Conservation (phyloP, 108 stramenopile species). For the Mediolabrus comicus region DNA sequence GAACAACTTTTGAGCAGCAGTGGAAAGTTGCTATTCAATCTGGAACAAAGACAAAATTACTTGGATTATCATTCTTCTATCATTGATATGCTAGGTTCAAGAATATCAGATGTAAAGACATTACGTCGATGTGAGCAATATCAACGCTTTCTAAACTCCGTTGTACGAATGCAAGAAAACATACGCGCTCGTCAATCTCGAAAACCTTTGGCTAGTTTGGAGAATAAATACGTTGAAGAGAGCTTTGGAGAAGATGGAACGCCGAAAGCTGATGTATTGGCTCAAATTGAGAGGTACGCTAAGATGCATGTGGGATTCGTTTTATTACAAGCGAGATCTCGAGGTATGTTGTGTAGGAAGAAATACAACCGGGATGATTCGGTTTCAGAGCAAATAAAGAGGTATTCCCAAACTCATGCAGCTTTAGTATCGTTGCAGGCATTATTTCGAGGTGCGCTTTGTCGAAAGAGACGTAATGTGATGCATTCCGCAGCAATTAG, state of each 20-base stretch:
- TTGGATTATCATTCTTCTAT: slow-evolving; percentile 16
- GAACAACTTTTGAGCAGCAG: neutral
- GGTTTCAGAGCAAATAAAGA: neutral
- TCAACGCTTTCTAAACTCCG: neutral
- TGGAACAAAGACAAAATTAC: slow-evolving; percentile 18
- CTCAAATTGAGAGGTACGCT: slow-evolving; percentile 9
- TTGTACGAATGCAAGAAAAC: slow-evolving; percentile 3
- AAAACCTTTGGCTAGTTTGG: neutral
- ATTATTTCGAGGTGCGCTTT: slow-evolving; percentile 10
- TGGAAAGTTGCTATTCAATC: neutral
- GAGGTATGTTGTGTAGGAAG: slow-evolving; percentile 11
- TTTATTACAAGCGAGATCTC: slow-evolving; percentile 7
- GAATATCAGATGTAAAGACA: slow-evolving; percentile 1
- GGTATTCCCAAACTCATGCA: slow-evolving; percentile 1
- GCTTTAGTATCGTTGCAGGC: slow-evolving; percentile 16
- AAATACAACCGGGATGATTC: neutral
- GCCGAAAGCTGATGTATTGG: neutral
- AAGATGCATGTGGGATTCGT: neutral
- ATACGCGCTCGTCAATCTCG: neutral
- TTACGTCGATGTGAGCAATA: slow-evolving; percentile 2
- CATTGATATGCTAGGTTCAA: slow-evolving; percentile 1
- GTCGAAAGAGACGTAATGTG: neutral
- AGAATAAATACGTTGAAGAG: neutral
- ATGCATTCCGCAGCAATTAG: neutral
- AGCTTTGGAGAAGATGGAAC: neutral